phyloP scores from a whole-genome alignment of 2,329 filamentous ascomycete genomes.

The Tolypocladium tropicale region DNA sequence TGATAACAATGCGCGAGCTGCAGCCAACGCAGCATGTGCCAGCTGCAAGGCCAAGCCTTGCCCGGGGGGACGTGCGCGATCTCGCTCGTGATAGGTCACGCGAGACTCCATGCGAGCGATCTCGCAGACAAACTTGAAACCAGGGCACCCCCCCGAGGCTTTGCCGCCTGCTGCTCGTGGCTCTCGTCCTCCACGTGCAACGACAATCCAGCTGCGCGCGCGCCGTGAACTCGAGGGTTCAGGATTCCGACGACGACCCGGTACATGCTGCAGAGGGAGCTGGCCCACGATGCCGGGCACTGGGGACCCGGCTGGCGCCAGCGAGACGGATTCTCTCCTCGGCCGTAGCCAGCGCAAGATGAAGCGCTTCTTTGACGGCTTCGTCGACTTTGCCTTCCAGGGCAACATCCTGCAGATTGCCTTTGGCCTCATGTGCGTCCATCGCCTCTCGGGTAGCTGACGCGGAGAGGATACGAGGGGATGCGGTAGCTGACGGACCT shows the following conservation, averaged over 20 bases:
- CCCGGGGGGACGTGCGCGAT: background rate
- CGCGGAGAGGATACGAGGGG: too few species aligned
- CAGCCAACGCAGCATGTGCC: background rate
- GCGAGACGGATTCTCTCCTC: conserved; percentile 29
- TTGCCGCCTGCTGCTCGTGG: too few species aligned
- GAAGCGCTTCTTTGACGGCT: conserved; percentile 47
- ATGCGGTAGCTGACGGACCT: conserved; percentile 1
- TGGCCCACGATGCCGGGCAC: conserved; percentile 2
- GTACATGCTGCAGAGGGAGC: too few species aligned
- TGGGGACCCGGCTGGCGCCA: conserved; percentile 2
- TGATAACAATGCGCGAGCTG: background rate
- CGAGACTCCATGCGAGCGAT: background rate
- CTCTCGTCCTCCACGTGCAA: background rate
- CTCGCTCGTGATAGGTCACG: background rate
- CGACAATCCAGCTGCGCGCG: background rate
- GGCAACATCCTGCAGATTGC: conserved; percentile 70
- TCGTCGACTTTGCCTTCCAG: conserved; percentile 62
- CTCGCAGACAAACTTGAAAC: background rate
- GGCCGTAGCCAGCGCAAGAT: conserved; percentile 36
- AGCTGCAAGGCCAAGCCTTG: too few species aligned
- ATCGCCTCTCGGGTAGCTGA: background rate
- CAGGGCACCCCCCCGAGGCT: background rate
- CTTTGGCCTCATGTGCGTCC: conserved; percentile 58
- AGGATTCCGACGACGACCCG: too few species aligned
- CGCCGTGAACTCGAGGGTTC: background rate